phyloP scores from a whole-genome alignment of 352 stramenopile genomes.

The Globisporangium orthogonon region DNA sequence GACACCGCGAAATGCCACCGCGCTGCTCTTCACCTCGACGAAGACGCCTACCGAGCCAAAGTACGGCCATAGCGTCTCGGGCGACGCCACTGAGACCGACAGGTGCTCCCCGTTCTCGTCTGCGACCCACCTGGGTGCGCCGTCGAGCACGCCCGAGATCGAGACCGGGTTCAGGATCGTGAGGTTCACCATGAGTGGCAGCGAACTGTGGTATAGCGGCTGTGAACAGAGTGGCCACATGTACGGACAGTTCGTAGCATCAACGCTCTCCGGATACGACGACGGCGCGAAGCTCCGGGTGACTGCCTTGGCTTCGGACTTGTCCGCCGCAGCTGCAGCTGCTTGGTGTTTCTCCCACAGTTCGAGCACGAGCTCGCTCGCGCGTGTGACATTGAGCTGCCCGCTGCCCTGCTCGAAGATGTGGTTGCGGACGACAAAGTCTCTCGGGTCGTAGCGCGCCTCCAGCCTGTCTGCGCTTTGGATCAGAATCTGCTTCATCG shows the following conservation, averaged over 20 bases:
- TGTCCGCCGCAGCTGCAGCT: conserved; percentile 8
- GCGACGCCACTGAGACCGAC: conserved; percentile 35
- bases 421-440: conserved; percentile 55
- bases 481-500: conserved; percentile 66
- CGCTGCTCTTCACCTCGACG: conserved; percentile 47
- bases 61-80: conserved; percentile 59
- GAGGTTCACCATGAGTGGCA: conserved; percentile 80
- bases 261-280: conserved; percentile 57
- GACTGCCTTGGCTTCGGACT: background rate
- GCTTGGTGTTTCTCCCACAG: conserved; percentile 32
- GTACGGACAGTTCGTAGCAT: conserved; percentile 75
- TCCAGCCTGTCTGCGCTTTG: conserved; percentile 42
- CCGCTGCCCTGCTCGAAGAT: conserved; percentile 85
- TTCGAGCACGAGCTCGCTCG: conserved; percentile 35
- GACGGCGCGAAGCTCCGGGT: conserved; percentile 17
- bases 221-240: conserved; percentile 86
- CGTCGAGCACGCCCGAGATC: conserved; percentile 39
- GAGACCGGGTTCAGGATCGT: conserved; percentile 68
- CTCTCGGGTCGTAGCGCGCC: conserved; percentile 21
- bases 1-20: conserved; percentile 30
- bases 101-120: conserved; percentile 43
- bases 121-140: conserved; percentile 41
- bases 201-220: conserved; percentile 60
- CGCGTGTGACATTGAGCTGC: conserved; percentile 57
- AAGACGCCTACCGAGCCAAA: conserved; percentile 67